Evolutionary conservation across 805 yeast species (phyloP).

Genomic region (Cyberlindnera amylophila): DNA sequence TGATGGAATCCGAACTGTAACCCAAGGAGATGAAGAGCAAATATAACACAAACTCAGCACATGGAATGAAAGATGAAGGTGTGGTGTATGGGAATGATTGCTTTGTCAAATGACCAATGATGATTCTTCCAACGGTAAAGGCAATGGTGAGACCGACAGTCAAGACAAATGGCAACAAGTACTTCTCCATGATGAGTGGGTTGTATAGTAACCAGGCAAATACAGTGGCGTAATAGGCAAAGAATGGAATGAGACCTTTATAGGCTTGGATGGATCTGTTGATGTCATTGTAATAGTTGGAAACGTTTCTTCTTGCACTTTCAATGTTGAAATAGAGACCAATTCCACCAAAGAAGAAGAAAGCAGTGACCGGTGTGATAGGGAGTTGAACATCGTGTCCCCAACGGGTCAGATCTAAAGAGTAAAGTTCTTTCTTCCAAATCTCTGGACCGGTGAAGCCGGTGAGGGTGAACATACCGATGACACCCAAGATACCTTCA

Average conservation of each 20-base stretch:
- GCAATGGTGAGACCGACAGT: slow-evolving; percentile 78
- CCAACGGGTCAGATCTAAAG: slow-evolving; percentile 26
- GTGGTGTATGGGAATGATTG: slow-evolving; percentile 74
- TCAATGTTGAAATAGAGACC: slow-evolving; percentile 61
- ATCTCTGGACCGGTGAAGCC: slow-evolving; percentile 66
- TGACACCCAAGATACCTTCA: slow-evolving; percentile 77
- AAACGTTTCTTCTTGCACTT: slow-evolving; percentile 63
- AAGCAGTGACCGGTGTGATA: slow-evolving; percentile 40
- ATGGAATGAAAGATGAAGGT: slow-evolving; percentile 66
- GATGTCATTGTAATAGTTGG: slow-evolving; percentile 37
- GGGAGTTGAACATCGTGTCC: slow-evolving; percentile 19
- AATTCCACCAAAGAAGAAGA: slow-evolving; percentile 48
- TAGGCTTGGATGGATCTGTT: slow-evolving; percentile 35
- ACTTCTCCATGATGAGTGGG: slow-evolving; percentile 39
- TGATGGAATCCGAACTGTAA: slow-evolving; percentile 37
- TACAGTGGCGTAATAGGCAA: slow-evolving; percentile 32
- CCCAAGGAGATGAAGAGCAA: slow-evolving; percentile 25
- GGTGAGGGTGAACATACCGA: slow-evolving; percentile 51
- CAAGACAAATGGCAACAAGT: slow-evolving; percentile 54
- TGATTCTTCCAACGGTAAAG: slow-evolving; percentile 85
- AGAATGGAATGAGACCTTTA: slow-evolving; percentile 64
- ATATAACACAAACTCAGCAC: slow-evolving; percentile 38
- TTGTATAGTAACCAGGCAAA: slow-evolving; percentile 41
- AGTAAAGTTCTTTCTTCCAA: slow-evolving; percentile 51
- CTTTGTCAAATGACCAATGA: slow-evolving; percentile 77